A percentile compares a stretch with the other conserved stretches of the same genome.
phyloP scores from a whole-genome alignment of 139 green algal genomes.

The Micractinium sp. region DNA sequence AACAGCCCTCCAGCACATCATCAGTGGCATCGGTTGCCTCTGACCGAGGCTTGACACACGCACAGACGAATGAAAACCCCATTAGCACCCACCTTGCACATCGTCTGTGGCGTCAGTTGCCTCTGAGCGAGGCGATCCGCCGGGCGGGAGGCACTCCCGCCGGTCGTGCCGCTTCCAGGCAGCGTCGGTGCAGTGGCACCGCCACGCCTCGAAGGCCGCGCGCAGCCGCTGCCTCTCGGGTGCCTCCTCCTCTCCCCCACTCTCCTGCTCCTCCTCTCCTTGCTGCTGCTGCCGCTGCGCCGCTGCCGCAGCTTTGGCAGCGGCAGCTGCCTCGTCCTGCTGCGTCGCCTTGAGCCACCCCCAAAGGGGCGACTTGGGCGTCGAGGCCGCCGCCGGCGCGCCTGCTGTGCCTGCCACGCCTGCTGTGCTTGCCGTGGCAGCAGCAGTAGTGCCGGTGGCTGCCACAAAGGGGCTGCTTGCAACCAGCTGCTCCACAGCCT shows the following conservation, averaged over 20 bases:
- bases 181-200: constrained; percentile 1
- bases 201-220: not conserved
- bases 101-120: not conserved
- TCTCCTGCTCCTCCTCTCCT: not conserved
- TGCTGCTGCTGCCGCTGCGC: not conserved
- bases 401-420: not conserved
- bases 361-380: not conserved
- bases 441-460: not conserved
- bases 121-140: constrained; percentile 3
- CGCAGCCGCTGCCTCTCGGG: not conserved
- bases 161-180: constrained; percentile 6
- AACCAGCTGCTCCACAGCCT: not conserved
- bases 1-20: too few species aligned
- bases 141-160: not conserved
- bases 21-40: too few species aligned
- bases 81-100: constrained; percentile 4
- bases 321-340: not conserved
- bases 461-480: not conserved
- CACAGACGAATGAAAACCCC: not conserved
- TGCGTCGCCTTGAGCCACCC: not conserved
- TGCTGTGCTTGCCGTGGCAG: not conserved
- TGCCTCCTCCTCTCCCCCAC: not conserved
- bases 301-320: not conserved
- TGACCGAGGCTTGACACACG: not conserved
- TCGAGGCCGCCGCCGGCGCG: not conserved